Conservation (phyloP, 2,329 filamentous ascomycete genomes). For the Aspergillus eucalypticola region DNA sequence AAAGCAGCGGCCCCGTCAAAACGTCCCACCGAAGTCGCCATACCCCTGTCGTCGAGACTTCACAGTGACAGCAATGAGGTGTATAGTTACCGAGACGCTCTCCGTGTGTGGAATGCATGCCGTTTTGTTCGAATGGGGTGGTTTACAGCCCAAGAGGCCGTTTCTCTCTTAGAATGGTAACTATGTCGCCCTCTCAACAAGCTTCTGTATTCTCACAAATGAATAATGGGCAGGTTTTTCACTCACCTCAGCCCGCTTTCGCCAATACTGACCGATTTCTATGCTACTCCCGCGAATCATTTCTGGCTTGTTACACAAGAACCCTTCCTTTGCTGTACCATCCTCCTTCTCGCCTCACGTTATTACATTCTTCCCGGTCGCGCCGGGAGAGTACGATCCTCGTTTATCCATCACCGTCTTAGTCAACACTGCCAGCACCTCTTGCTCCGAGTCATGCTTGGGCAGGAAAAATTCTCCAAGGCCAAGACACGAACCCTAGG, state of each 20-base stretch:
- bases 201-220: conserved; percentile 6
- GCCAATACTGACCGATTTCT: conserved; percentile 51
- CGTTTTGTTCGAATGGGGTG: conserved; percentile 57
- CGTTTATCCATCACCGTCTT: conserved; percentile 53
- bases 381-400: conserved; percentile 46
- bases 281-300: conserved; percentile 49
- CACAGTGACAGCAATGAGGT: neutral
- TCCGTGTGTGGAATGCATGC: conserved; percentile 50
- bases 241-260: conserved; percentile 51
- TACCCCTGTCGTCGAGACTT: neutral
- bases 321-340: conserved; percentile 53
- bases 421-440: conserved; percentile 56
- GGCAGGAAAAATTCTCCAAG: conserved; percentile 53
- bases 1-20: conserved; percentile 47
- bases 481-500: conserved; percentile 51
- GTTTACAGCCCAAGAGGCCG: conserved; percentile 55
- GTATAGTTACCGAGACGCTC: conserved; percentile 25
- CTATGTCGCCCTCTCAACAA: conserved; percentile 14
- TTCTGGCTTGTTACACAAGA: conserved; percentile 51
- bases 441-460: conserved; percentile 53
- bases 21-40: conserved; percentile 32
- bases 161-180: conserved; percentile 51
- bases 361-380: conserved; percentile 44
- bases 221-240: conserved; percentile 40
- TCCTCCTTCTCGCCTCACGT: conserved; percentile 55